Evolutionary conservation across 1,284 basidiomycete species (phyloP).

Genomic region (Cutaneotrichosporon sp.): DNA sequence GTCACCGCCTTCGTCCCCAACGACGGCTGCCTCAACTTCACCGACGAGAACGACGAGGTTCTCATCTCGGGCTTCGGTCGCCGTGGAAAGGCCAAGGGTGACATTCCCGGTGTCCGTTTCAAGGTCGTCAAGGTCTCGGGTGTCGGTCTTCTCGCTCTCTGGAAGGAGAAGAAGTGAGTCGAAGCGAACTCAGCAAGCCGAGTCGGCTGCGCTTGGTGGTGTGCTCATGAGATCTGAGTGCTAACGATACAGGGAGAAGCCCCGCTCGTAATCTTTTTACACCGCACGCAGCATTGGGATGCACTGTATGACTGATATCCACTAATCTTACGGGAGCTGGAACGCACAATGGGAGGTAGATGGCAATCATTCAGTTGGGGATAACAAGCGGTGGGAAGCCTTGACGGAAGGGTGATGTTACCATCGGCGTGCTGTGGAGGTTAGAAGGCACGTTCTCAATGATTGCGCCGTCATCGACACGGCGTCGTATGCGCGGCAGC

Average conservation of each 20-base stretch:
- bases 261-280: slow-evolving; percentile 63
- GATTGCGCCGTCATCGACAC: too few relatives aligned
- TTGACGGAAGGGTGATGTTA: too few relatives aligned
- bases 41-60: slow-evolving; percentile 98
- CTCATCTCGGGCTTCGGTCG: slow-evolving; percentile 99
- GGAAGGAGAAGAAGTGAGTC: slow-evolving; percentile 95
- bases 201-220: background rate
- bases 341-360: too few relatives aligned
- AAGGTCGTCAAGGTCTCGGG: slow-evolving; percentile 99
- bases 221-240: background rate
- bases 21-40: slow-evolving; percentile 97
- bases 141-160: slow-evolving; percentile 93
- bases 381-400: too few relatives aligned
- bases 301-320: slow-evolving; percentile 26
- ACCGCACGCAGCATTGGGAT: slow-evolving; percentile 16
- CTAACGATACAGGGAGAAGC: slow-evolving; percentile 66
- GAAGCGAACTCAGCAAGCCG: slow-evolving; percentile 6
- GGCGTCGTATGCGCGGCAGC: too few relatives aligned
- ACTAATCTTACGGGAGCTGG: too few relatives aligned
- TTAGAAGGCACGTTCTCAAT: too few relatives aligned
- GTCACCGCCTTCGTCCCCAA: slow-evolving; percentile 88
- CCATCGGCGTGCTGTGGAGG: too few relatives aligned
- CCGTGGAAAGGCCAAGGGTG: slow-evolving; percentile 76
- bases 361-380: too few relatives aligned
- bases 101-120: slow-evolving; percentile 76